These are phyloP conservation scores for Exophiala mesophila DNA, from an alignment of 2,329 filamentous ascomycete genomes.

Conservation along the genomic window DNA sequence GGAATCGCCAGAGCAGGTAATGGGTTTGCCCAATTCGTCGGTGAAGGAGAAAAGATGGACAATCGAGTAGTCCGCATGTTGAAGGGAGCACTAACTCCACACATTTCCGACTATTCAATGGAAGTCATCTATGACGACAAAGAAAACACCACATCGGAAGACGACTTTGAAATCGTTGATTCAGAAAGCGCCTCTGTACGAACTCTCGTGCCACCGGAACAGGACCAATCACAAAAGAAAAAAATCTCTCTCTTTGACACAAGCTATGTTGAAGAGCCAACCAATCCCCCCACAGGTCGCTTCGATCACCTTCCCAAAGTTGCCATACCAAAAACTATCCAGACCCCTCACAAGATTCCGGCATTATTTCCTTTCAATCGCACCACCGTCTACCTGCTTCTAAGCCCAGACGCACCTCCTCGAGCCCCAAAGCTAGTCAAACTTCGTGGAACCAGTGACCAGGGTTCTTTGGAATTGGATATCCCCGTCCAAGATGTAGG, in stretches of 20 bases:
- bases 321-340: constrained; percentile 53
- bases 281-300: constrained; percentile 28
- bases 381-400: constrained; percentile 60
- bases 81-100: constrained; percentile 63
- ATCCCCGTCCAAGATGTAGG: constrained; percentile 56
- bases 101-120: constrained; percentile 59
- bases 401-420: constrained; percentile 49
- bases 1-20: constrained; percentile 55
- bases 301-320: constrained; percentile 52
- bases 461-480: constrained; percentile 58
- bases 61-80: constrained; percentile 69
- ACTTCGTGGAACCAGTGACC: constrained; percentile 52
- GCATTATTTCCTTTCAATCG: constrained; percentile 63
- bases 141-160: constrained; percentile 32
- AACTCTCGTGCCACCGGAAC: constrained; percentile 8
- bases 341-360: constrained; percentile 60
- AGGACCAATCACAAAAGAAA: constrained; percentile 3
- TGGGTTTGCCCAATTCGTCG: constrained; percentile 59
- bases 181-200: constrained; percentile 35
- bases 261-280: constrained; percentile 41
- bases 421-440: constrained; percentile 52
- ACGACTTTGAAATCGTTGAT: constrained; percentile 61
- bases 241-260: constrained; percentile 58
- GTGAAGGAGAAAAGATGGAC: constrained; percentile 60
- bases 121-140: constrained; percentile 54